Evolutionary conservation across 2,329 filamentous ascomycete genomes (phyloP).

Genomic region (Cordyceps fumosorosea): DNA sequence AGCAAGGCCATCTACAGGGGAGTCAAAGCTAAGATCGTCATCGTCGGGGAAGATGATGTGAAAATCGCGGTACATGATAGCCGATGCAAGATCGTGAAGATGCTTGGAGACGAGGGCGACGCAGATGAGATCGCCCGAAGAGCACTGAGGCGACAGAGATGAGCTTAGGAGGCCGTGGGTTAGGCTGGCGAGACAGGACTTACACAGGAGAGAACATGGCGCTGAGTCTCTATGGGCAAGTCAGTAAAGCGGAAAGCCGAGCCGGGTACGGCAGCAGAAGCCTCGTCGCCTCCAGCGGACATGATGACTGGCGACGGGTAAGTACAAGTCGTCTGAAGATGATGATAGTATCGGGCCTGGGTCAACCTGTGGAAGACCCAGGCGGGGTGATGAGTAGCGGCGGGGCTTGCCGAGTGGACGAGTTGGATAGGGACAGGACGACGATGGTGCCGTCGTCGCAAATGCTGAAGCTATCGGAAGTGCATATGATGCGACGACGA

Average conservation of each 20-base stretch:
- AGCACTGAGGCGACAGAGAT: slow-evolving; percentile 34
- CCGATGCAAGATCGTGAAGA: slow-evolving; percentile 51
- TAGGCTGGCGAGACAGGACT: slow-evolving; percentile 17
- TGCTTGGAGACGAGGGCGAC: slow-evolving; percentile 52
- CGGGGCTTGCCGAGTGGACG: neutral
- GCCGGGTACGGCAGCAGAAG: slow-evolving; percentile 16
- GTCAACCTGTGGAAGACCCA: slow-evolving; percentile 10
- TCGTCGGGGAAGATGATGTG: slow-evolving; percentile 56
- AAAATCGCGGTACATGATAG: slow-evolving; percentile 53
- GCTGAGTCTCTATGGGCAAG: slow-evolving; percentile 43
- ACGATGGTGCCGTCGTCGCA: neutral
- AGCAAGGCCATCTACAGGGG: slow-evolving; percentile 50
- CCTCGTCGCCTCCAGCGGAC: slow-evolving; percentile 28
- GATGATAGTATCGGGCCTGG: neutral
- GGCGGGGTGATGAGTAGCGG: slow-evolving; percentile 10
- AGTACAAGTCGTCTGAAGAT: neutral
- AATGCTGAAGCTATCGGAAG: neutral
- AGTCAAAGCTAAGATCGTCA: slow-evolving; percentile 45
- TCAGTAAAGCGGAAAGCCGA: slow-evolving; percentile 28
- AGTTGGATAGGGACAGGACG: neutral
- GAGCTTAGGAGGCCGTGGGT: neutral
- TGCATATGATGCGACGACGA: neutral
- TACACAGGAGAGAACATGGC: slow-evolving; percentile 42
- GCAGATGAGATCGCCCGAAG: slow-evolving; percentile 46
- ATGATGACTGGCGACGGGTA: slow-evolving; percentile 22